A percentile compares a stretch with the other conserved stretches of the same genome.
Conservation (phyloP, 2,329 filamentous ascomycete genomes). For the Ascochyta koolunga region DNA sequence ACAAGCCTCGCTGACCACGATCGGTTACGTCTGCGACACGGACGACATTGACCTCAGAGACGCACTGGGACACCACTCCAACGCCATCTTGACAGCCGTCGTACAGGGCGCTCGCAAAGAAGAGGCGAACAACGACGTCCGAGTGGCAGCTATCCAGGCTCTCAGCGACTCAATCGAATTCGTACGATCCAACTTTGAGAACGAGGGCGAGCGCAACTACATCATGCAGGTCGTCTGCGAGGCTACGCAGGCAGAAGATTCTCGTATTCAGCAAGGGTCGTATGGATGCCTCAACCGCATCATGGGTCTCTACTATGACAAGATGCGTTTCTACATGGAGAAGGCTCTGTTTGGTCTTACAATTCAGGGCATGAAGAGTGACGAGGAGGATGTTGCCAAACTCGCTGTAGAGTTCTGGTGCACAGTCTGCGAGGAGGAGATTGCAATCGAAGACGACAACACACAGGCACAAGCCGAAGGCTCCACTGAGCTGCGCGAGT, state of each 20-base stretch:
- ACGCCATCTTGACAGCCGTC: slow-evolving; percentile 96
- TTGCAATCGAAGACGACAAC: slow-evolving; percentile 97
- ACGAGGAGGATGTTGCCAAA: slow-evolving; percentile 97
- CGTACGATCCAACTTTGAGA: slow-evolving; percentile 97
- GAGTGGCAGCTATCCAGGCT: slow-evolving; percentile 89
- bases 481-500: slow-evolving; percentile 82
- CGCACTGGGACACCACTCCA: slow-evolving; percentile 84
- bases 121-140: slow-evolving; percentile 88
- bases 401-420: slow-evolving; percentile 99
- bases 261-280: slow-evolving; percentile 89
- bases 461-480: slow-evolving; percentile 73
- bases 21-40: slow-evolving; percentile 97
- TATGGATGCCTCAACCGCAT: slow-evolving; percentile 98
- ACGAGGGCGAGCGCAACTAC: slow-evolving; percentile 98
- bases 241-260: slow-evolving; percentile 91
- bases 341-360: slow-evolving; percentile 97
- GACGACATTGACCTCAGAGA: slow-evolving; percentile 86
- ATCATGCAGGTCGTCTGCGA: slow-evolving; percentile 99
- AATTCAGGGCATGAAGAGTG: slow-evolving; percentile 97
- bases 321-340: slow-evolving; percentile 99
- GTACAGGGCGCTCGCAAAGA: slow-evolving; percentile 97
- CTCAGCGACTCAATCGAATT: slow-evolving; percentile 97
- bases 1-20: slow-evolving; percentile 92
- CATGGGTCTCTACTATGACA: slow-evolving; percentile 98
- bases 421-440: slow-evolving; percentile 99